phyloP scores from a whole-genome alignment of 768 basidiomycete genomes.

The Mycena capillaripes region DNA sequence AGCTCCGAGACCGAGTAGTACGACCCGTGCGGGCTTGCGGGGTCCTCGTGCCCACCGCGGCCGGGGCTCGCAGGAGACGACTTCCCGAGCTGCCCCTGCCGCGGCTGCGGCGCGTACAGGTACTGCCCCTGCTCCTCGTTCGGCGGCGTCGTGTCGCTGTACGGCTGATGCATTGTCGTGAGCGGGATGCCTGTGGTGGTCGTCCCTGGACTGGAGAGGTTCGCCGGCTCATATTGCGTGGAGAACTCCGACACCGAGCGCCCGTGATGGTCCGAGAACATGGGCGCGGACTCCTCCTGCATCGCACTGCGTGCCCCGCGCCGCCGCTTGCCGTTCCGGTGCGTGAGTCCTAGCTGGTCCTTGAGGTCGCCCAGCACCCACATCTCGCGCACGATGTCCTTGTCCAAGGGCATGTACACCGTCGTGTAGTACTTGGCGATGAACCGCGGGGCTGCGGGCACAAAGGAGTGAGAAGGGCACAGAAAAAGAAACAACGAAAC shows the following conservation, averaged over 20 bases:
- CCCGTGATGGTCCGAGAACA: constrained; percentile 73
- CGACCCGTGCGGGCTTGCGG: constrained; percentile 60
- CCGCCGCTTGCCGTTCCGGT: constrained; percentile 67
- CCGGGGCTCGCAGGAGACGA: no score
- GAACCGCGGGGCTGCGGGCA: constrained; percentile 79
- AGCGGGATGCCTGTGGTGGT: constrained; percentile 54
- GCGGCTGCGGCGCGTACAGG: constrained; percentile 32
- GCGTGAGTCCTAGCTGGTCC: constrained; percentile 80
- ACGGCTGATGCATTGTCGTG: constrained; percentile 53
- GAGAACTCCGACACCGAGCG: constrained; percentile 77
- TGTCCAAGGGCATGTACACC: constrained; percentile 86
- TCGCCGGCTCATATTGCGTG: constrained; percentile 63
- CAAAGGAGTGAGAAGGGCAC: constrained; percentile 11
- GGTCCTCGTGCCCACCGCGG: constrained; percentile 19
- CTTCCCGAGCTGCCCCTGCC: background rate
- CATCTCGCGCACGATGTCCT: constrained; percentile 93
- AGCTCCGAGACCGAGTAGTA: constrained; percentile 82
- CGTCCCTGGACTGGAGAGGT: constrained; percentile 47
- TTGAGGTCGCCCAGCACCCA: constrained; percentile 90
- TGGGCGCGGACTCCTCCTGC: constrained; percentile 74
- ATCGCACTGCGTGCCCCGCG: constrained; percentile 29
- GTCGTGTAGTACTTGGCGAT: constrained; percentile 78
- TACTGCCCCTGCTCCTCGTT: constrained; percentile 45
- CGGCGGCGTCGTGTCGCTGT: constrained; percentile 60
- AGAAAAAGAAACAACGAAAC: constrained; percentile 34